Conservation (phyloP, 495 filamentous ascomycete species). For the Thozetella sp. region DNA sequence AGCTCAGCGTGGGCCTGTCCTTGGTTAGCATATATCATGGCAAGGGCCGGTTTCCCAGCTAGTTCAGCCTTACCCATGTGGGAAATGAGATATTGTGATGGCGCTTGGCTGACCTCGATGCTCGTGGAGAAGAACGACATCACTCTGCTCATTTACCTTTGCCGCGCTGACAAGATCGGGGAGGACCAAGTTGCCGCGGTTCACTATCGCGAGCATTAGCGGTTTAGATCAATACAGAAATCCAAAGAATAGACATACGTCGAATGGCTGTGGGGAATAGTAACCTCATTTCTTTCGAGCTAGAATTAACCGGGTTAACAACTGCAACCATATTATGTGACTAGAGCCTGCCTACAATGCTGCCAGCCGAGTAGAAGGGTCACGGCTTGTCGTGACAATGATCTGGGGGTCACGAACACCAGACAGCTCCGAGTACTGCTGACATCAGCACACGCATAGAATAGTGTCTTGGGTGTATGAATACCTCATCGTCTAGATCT, state of each 20-base stretch:
- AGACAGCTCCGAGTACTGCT: conserved; percentile 25
- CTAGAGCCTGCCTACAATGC: conserved; percentile 51
- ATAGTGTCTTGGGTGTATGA: conserved; percentile 64
- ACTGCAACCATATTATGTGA: conserved; percentile 84
- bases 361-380: not conserved
- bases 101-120: conserved; percentile 93
- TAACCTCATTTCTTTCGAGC: conserved; percentile 90
- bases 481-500: conserved; percentile 86
- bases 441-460: not conserved
- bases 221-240: not conserved
- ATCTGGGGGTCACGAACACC: conserved; percentile 16
- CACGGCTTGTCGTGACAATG: conserved; percentile 12
- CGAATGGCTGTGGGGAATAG: conserved; percentile 89
- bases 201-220: conserved; percentile 43
- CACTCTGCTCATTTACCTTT: conserved; percentile 73
- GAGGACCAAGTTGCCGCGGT: conserved; percentile 87
- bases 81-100: conserved; percentile 78
- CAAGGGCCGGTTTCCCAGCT: not conserved
- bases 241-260: conserved; percentile 5
- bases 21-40: not conserved
- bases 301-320: conserved; percentile 81
- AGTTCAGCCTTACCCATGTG: conserved; percentile 54
- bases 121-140: conserved; percentile 89
- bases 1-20: conserved; percentile 85
- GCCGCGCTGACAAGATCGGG: conserved; percentile 83